These are phyloP conservation scores for Plasmodium cynomolgi DNA, from an alignment of 169 alveolate species.

Conservation along the genomic window DNA sequence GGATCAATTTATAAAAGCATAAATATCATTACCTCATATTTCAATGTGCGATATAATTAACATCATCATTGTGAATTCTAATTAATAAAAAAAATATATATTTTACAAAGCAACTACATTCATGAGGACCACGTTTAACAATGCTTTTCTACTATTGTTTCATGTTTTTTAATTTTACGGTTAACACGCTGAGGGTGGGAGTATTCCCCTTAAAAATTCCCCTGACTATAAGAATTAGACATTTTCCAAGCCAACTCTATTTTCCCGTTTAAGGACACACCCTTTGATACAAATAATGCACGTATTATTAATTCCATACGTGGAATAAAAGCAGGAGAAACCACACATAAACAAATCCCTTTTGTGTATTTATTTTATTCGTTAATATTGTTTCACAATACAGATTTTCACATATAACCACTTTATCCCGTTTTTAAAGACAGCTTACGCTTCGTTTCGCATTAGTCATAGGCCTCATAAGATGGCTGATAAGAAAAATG, in stretches of 20 bases:
- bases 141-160: background rate
- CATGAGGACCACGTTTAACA: background rate
- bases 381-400: background rate
- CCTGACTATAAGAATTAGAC: too few relatives aligned
- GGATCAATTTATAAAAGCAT: background rate
- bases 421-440: background rate
- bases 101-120: too few relatives aligned
- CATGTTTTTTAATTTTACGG: background rate
- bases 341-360: background rate
- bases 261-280: background rate
- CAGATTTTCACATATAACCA: background rate
- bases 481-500: background rate
- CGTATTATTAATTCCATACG: background rate
- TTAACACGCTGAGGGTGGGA: background rate
- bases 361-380: background rate
- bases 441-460: background rate
- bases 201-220: background rate
- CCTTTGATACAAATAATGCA: background rate
- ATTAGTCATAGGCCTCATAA: background rate
- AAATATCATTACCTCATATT: background rate
- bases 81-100: too few relatives aligned
- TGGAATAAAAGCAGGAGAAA: background rate
- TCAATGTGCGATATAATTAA: background rate
- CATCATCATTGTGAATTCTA: background rate
- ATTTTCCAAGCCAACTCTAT: background rate